Conservation (phyloP, 1,284 basidiomycete genomes). For the Moesziomyces sp. region DNA sequence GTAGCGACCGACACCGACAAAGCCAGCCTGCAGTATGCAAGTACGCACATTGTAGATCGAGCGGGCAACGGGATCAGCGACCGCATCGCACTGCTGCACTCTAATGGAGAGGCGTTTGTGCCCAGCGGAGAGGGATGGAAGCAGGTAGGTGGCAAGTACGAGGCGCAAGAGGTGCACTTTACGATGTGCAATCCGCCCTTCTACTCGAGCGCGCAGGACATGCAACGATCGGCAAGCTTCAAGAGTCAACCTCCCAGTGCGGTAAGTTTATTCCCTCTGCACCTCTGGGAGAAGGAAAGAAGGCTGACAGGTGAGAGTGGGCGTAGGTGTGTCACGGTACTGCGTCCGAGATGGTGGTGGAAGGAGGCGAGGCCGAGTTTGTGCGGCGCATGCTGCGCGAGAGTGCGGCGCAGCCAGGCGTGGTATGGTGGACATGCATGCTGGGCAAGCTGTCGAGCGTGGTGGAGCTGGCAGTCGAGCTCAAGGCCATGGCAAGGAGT, state of each 20-base stretch:
- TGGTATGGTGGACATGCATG: slow-evolving; percentile 86
- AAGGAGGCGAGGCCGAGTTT: slow-evolving; percentile 85
- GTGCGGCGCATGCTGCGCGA: slow-evolving; percentile 82
- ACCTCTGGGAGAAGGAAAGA: neutral
- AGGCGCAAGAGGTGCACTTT: slow-evolving; percentile 65
- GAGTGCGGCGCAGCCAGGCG: slow-evolving; percentile 72
- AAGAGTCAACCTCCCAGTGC: slow-evolving; percentile 39
- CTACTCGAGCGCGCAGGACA: slow-evolving; percentile 79
- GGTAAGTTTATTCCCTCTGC: slow-evolving; percentile 8
- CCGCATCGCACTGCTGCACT: slow-evolving; percentile 72
- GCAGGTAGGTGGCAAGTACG: neutral
- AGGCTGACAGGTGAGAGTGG: neutral
- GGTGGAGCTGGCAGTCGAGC: slow-evolving; percentile 72
- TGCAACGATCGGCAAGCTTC: slow-evolving; percentile 64
- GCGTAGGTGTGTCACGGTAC: slow-evolving; percentile 74
- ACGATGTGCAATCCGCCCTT: slow-evolving; percentile 97
- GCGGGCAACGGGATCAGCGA: slow-evolving; percentile 72
- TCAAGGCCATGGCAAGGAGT: slow-evolving; percentile 70
- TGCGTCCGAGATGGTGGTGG: slow-evolving; percentile 83
- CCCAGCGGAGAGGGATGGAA: slow-evolving; percentile 52
- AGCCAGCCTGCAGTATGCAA: slow-evolving; percentile 28
- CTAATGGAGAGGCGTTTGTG: slow-evolving; percentile 71
- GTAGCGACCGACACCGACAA: slow-evolving; percentile 40
- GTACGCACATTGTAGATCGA: slow-evolving; percentile 71
- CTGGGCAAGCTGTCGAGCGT: slow-evolving; percentile 86